These are phyloP conservation scores for Moricandia moricandioides DNA, from an alignment of 345 rosid species.

Conservation along the genomic window DNA sequence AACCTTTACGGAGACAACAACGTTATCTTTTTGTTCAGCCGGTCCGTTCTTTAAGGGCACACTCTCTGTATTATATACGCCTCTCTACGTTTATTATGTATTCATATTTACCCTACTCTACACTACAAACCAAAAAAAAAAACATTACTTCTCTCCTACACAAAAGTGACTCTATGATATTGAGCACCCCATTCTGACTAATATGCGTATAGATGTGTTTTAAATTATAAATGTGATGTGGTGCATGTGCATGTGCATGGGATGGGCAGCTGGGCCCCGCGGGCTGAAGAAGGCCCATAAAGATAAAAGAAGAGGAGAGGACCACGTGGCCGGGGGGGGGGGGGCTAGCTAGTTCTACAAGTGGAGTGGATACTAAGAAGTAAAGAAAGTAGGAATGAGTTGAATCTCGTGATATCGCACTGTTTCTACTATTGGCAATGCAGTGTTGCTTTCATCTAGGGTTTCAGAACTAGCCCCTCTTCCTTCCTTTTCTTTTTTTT, in stretches of 20 bases:
- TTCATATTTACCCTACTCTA: slow-evolving; percentile 30
- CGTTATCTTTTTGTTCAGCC: slow-evolving; percentile 20
- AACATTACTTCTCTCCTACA: not conserved
- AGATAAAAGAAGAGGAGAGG: slow-evolving; percentile 32
- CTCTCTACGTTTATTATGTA: slow-evolving; percentile 30
- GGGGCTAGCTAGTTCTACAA: slow-evolving; percentile 30
- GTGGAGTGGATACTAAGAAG: slow-evolving; percentile 39
- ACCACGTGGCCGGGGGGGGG: slow-evolving; percentile 34
- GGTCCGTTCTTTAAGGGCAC: slow-evolving; percentile 31
- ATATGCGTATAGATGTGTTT: not conserved
- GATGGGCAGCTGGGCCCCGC: slow-evolving; percentile 32
- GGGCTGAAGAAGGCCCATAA: slow-evolving; percentile 30
- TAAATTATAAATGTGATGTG: not conserved
- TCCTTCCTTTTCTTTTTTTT: too few species aligned
- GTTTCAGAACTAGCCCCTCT: slow-evolving; percentile 36
- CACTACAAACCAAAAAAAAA: slow-evolving; percentile 22
- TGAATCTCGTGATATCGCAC: slow-evolving; percentile 38
- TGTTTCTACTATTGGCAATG: slow-evolving; percentile 37
- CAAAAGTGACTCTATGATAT: not conserved
- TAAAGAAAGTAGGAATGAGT: slow-evolving; percentile 34
- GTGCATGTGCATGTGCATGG: slow-evolving; percentile 40
- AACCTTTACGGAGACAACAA: slow-evolving; percentile 39
- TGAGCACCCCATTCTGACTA: not conserved
- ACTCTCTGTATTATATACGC: slow-evolving; percentile 28
- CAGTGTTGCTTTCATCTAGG: slow-evolving; percentile 37